Conservation (phyloP, 1,139 yeast species). For the Diutina catenulata region DNA sequence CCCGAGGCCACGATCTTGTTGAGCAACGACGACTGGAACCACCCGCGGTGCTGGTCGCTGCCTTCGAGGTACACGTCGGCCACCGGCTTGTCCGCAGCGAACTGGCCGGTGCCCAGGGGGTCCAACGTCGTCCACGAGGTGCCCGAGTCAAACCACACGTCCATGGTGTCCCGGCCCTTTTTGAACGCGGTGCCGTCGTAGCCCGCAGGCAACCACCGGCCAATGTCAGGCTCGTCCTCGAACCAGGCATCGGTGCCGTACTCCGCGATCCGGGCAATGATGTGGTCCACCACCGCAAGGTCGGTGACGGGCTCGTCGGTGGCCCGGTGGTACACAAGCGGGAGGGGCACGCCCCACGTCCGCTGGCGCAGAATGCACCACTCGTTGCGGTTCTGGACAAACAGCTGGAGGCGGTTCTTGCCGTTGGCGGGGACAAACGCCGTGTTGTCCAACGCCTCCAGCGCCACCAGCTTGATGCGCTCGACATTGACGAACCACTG, state of each 20-base stretch:
- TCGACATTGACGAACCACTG: constrained; percentile 94
- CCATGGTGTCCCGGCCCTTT: constrained; percentile 88
- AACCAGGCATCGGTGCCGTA: constrained; percentile 81
- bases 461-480: constrained; percentile 52
- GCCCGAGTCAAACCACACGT: constrained; percentile 98
- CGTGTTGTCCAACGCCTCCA: constrained; percentile 48
- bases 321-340: constrained; percentile 57
- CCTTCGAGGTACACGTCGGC: constrained; percentile 90
- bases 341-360: constrained; percentile 98
- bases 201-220: constrained; percentile 60
- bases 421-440: constrained; percentile 68
- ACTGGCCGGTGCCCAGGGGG: constrained; percentile 11
- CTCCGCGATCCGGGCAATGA: constrained; percentile 40
- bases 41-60: constrained; percentile 94
- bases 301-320: constrained; percentile 51
- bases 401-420: constrained; percentile 54
- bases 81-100: constrained; percentile 18
- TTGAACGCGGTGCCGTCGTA: constrained; percentile 29
- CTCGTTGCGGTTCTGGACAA: constrained; percentile 69
- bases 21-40: constrained; percentile 92
- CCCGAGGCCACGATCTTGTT: constrained; percentile 56
- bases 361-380: constrained; percentile 98
- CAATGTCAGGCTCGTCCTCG: constrained; percentile 33
- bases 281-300: constrained; percentile 36
- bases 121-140: constrained; percentile 74